A percentile compares a stretch with the other conserved stretches of the same genome.
Evolutionary conservation across 345 rosid species (phyloP).

Genomic region (Euphorbia peplus): DNA sequence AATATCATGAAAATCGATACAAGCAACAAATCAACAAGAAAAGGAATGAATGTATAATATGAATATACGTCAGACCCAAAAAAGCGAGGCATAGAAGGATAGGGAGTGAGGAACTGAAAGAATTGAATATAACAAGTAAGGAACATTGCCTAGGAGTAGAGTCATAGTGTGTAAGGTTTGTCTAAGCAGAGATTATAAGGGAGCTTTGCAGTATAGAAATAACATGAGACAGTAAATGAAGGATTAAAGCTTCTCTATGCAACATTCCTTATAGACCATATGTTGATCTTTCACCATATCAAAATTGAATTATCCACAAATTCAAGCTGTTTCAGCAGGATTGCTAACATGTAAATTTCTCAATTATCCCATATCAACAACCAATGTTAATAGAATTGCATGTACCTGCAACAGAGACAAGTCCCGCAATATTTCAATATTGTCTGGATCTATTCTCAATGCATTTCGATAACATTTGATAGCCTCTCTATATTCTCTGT

Average conservation of each 20-base stretch:
- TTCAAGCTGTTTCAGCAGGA: background rate
- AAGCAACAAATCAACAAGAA: too few species aligned
- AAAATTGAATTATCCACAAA: background rate
- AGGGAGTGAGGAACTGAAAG: background rate
- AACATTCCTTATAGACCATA: background rate
- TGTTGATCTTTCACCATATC: background rate
- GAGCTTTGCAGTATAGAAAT: background rate
- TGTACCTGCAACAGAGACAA: constrained; percentile 91
- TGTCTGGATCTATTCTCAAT: constrained; percentile 90
- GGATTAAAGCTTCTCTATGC: background rate
- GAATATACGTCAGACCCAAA: background rate
- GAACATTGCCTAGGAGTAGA: background rate
- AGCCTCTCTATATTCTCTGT: constrained; percentile 98
- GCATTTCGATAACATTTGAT: constrained; percentile 98
- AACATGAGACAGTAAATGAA: background rate
- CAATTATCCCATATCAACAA: background rate
- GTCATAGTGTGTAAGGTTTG: background rate
- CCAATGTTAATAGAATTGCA: background rate
- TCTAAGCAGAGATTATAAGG: background rate
- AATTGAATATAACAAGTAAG: background rate
- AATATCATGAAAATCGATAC: background rate
- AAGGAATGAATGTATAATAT: background rate
- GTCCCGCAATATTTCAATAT: constrained; percentile 93
- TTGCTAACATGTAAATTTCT: background rate
- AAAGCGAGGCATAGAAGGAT: background rate